phyloP scores from a whole-genome alignment of 106 monocot species.

The Dendrobium catenatum region DNA sequence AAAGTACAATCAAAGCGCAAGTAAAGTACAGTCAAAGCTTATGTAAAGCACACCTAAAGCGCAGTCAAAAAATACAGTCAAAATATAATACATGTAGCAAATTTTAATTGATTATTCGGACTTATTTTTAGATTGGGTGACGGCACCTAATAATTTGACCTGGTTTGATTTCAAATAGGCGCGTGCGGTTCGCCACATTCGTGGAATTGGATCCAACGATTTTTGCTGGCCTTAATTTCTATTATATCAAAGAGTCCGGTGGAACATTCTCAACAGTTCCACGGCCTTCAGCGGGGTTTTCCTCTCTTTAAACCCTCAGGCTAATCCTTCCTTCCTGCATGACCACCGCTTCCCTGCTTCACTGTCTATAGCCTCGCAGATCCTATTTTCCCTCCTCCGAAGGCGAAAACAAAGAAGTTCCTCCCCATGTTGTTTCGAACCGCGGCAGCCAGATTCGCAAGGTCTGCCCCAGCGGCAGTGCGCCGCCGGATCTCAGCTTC shows the following conservation, averaged over 20 bases:
- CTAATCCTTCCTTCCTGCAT: not conserved
- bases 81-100: too few relatives aligned
- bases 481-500: slow-evolving; percentile 13
- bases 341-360: not conserved
- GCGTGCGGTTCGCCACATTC: too few relatives aligned
- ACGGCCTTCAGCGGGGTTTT: not conserved
- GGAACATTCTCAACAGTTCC: not conserved
- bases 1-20: too few relatives aligned
- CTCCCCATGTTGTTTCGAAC: slow-evolving; percentile 23
- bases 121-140: too few relatives aligned
- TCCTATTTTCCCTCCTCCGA: not conserved
- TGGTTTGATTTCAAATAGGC: too few relatives aligned
- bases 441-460: slow-evolving; percentile 23
- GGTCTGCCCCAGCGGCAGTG: slow-evolving; percentile 18
- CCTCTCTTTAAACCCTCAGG: not conserved
- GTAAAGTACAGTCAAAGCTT: too few relatives aligned
- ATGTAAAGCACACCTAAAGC: too few relatives aligned
- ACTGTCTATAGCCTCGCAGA: not conserved
- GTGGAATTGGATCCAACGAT: not conserved
- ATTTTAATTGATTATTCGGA: too few relatives aligned
- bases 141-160: too few relatives aligned
- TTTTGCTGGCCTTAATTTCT: not conserved
- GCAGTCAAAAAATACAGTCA: too few relatives aligned
- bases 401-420: not conserved
- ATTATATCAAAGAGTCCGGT: not conserved